phyloP scores from a whole-genome alignment of 345 rosid species.

The Sonneratia alba region DNA sequence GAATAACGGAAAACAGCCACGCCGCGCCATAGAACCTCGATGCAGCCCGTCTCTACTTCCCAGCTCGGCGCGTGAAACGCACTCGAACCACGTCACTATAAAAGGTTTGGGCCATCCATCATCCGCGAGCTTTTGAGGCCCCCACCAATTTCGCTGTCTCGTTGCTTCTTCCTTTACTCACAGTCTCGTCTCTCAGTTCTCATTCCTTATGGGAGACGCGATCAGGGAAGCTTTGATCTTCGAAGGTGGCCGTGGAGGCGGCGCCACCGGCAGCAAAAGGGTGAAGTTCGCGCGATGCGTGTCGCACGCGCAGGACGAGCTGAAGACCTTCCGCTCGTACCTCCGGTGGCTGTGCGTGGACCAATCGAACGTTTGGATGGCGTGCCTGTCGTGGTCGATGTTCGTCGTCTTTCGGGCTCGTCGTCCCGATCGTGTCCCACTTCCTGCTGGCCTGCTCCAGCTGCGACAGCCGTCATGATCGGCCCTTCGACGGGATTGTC shows the following conservation, averaged over 20 bases:
- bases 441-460: conserved; percentile 70
- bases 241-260: neutral
- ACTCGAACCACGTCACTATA: neutral
- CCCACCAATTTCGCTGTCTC: neutral
- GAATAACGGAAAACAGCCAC: too few species aligned
- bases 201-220: neutral
- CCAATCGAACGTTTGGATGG: conserved; percentile 48
- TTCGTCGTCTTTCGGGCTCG: conserved; percentile 40
- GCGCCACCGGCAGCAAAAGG: neutral
- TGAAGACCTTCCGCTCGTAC: conserved; percentile 60
- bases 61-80: neutral
- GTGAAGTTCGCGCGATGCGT: conserved; percentile 34
- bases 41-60: neutral
- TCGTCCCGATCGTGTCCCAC: conserved; percentile 65
- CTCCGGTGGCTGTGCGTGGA: conserved; percentile 23
- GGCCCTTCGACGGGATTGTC: conserved; percentile 70
- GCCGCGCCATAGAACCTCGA: too few species aligned
- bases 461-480: conserved; percentile 56
- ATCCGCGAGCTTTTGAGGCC: neutral
- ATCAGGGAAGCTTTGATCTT: conserved; percentile 15
- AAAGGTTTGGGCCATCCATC: neutral
- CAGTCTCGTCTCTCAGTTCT: neutral
- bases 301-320: conserved; percentile 71
- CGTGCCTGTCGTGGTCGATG: conserved; percentile 67
- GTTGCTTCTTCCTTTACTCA: too few species aligned